These are phyloP conservation scores for Knoxia roxburghii DNA, from an alignment of 257 asterid species.

Conservation along the genomic window DNA sequence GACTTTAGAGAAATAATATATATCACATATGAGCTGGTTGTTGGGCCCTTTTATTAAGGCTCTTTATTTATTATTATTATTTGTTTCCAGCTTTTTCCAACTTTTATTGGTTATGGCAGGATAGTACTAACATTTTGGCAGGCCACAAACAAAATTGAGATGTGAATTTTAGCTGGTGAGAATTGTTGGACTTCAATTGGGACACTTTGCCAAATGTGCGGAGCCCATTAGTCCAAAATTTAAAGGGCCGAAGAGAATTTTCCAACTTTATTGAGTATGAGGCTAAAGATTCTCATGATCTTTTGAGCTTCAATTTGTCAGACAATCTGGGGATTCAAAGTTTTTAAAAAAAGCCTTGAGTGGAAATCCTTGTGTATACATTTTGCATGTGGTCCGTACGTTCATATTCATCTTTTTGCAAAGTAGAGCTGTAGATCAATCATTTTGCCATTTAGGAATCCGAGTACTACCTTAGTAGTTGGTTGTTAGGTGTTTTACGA, in stretches of 20 bases:
- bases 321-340: conserved; percentile 1
- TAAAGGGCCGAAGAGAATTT: neutral
- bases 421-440: neutral
- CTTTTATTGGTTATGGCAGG: neutral
- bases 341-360: too few species aligned
- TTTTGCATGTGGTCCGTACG: neutral
- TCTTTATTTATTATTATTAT: neutral
- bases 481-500: too few species aligned
- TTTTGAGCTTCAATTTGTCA: neutral
- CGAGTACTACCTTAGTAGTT: too few species aligned
- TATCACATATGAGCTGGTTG: conserved; percentile 26
- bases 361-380: neutral
- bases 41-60: conserved; percentile 6
- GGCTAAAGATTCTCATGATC: conserved; percentile 2
- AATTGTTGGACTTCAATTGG: neutral
- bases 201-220: neutral
- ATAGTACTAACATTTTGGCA: neutral
- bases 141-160: neutral
- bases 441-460: too few species aligned
- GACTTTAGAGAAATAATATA: conserved; percentile 4
- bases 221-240: neutral
- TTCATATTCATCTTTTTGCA: neutral
- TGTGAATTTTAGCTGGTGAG: too few species aligned
- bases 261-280: neutral
- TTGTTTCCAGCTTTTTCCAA: neutral